A percentile compares a stretch with the other conserved stretches of the same genome.
Evolutionary conservation across 768 basidiomycete genomes (phyloP).

Genomic region (Lactarius vividus): DNA sequence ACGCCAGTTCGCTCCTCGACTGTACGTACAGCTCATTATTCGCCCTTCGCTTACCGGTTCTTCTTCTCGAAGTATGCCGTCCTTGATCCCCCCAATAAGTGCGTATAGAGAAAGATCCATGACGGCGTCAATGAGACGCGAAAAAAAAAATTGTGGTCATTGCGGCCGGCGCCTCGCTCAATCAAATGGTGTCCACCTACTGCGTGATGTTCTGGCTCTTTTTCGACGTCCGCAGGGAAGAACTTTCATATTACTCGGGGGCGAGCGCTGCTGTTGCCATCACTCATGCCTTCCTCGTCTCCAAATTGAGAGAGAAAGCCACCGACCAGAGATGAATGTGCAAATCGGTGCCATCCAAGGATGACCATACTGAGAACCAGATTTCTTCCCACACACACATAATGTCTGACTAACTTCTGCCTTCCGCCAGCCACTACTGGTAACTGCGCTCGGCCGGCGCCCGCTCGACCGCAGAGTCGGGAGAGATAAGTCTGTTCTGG

Average conservation of each 20-base stretch:
- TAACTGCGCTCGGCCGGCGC: neutral
- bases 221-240: neutral
- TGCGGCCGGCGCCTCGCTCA: neutral
- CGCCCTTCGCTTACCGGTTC: neutral
- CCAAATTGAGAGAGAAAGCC: neutral
- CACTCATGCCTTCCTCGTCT: neutral
- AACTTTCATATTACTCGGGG: neutral
- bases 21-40: neutral
- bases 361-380: neutral
- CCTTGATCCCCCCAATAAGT: constrained; percentile 1
- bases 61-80: neutral
- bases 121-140: neutral
- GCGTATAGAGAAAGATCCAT: neutral
- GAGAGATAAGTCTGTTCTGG: constrained; percentile 19
- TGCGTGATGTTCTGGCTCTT: neutral
- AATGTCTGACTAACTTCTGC: neutral
- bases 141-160: constrained; percentile 2
- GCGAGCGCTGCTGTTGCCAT: neutral
- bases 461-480: constrained; percentile 7
- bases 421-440: constrained; percentile 2
- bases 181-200: neutral
- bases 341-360: neutral
- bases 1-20: neutral
- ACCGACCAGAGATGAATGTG: neutral
- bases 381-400: constrained; percentile 8